These are phyloP conservation scores for Thozetella sp. DNA, from an alignment of 495 filamentous ascomycete species.

Conservation along the genomic window DNA sequence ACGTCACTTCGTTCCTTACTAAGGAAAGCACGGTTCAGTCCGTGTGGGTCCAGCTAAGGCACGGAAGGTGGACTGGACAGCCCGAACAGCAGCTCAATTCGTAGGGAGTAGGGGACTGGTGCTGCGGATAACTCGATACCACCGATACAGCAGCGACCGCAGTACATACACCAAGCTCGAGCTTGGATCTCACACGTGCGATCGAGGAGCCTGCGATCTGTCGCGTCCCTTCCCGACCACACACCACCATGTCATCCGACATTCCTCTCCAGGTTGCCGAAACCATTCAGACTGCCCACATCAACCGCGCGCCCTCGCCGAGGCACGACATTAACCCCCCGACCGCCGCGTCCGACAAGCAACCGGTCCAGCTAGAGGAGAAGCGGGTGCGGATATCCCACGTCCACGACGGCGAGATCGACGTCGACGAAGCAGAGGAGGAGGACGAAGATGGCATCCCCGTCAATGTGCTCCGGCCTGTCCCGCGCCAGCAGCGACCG, in stretches of 20 bases:
- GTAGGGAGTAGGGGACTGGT: no score
- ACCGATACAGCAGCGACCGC: no score
- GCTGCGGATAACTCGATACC: no score
- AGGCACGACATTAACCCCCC: slow-evolving; percentile 80
- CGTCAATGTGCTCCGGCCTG: slow-evolving; percentile 55
- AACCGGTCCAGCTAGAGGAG: slow-evolving; percentile 34
- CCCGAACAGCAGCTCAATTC: no score
- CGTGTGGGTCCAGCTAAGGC: no score
- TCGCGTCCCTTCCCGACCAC: background rate
- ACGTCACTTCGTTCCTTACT: background rate
- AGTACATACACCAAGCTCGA: no score
- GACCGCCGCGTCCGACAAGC: slow-evolving; percentile 65
- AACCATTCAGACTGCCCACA: slow-evolving; percentile 76
- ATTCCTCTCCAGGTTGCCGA: slow-evolving; percentile 67
- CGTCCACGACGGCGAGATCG: slow-evolving; percentile 14
- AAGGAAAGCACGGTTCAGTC: slow-evolving; percentile 1
- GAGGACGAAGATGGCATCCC: slow-evolving; percentile 53
- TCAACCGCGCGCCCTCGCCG: slow-evolving; percentile 69
- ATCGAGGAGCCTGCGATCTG: background rate
- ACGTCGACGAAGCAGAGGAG: slow-evolving; percentile 18
- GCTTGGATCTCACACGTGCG: no score
- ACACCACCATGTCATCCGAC: slow-evolving; percentile 31
- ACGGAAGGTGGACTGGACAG: no score
- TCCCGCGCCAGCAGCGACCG: slow-evolving; percentile 42
- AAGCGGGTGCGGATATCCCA: slow-evolving; percentile 1